Evolutionary conservation across 2,329 filamentous ascomycete species (phyloP).

Genomic region (Pestalotiopsis sp.): DNA sequence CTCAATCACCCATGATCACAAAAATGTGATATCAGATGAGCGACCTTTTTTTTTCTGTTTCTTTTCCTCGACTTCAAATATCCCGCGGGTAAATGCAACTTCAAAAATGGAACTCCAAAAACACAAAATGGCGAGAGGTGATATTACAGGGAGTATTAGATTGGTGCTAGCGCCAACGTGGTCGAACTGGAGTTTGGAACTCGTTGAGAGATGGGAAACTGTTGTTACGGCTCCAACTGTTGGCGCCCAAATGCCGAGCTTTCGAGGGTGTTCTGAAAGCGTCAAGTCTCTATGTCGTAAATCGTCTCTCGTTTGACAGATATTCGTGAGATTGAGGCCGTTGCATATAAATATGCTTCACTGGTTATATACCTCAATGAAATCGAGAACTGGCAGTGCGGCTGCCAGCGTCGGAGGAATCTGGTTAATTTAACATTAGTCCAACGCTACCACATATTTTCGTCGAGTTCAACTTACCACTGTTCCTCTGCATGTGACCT

Average conservation of each 20-base stretch:
- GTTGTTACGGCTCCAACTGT: conserved; percentile 10
- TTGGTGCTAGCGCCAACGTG: neutral
- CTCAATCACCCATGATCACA: neutral
- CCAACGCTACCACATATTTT: conserved; percentile 6
- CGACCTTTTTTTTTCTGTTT: conserved; percentile 1
- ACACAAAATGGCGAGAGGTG: conserved; percentile 19
- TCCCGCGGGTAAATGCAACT: conserved; percentile 1
- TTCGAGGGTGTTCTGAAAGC: conserved; percentile 15
- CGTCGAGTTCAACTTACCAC: conserved; percentile 46
- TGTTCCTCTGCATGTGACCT: conserved; percentile 63
- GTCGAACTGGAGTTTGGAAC: conserved; percentile 9
- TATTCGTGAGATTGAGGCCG: conserved; percentile 23
- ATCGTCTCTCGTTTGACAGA: conserved; percentile 34
- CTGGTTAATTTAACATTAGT: conserved; percentile 19
- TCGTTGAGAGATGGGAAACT: conserved; percentile 18
- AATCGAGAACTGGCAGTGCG: conserved; percentile 32
- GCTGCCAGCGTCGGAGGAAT: conserved; percentile 34
- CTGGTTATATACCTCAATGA: conserved; percentile 24
- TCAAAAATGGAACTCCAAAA: conserved; percentile 10
- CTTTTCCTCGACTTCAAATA: neutral
- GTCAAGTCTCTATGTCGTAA: conserved; percentile 35
- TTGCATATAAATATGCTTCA: conserved; percentile 12
- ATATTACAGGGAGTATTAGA: conserved; percentile 34
- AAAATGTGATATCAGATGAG: neutral
- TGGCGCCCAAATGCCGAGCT: conserved; percentile 17